A percentile compares a stretch with the other conserved stretches of the same genome.
Evolutionary conservation across 768 basidiomycete species (phyloP).

Genomic region (Kwoniella newhampshirensis): DNA sequence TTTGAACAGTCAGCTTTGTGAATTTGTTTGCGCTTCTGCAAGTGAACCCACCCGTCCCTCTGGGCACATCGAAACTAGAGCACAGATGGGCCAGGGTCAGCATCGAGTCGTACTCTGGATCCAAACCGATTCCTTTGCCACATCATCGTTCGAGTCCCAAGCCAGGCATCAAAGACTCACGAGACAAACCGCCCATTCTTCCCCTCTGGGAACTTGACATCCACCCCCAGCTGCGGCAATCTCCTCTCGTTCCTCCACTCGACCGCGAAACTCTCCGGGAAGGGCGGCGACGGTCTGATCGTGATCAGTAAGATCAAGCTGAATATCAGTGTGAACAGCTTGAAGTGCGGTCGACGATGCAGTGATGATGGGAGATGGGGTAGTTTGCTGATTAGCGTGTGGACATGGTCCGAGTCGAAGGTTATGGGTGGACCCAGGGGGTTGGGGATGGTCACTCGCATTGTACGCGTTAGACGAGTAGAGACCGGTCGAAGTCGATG

Average conservation of each 20-base stretch:
- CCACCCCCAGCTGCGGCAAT: slow-evolving; percentile 22
- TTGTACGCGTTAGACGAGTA: too few relatives aligned
- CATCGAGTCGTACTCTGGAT: too few relatives aligned
- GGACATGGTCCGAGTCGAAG: slow-evolving; percentile 10
- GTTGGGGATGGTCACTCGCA: slow-evolving; percentile 30
- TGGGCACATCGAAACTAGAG: slow-evolving; percentile 49
- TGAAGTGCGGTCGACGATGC: slow-evolving; percentile 15
- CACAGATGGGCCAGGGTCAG: too few relatives aligned
- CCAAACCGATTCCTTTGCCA: too few relatives aligned
- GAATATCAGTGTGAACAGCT: slow-evolving; percentile 19
- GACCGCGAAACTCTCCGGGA: slow-evolving; percentile 41
- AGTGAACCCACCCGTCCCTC: slow-evolving; percentile 37
- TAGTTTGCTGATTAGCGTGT: neutral
- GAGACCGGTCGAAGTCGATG: too few relatives aligned
- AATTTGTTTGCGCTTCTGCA: too few relatives aligned
- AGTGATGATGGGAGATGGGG: slow-evolving; percentile 7
- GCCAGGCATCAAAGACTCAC: too few relatives aligned
- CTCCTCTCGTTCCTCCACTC: slow-evolving; percentile 37
- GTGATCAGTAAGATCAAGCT: slow-evolving; percentile 19
- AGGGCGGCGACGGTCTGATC: slow-evolving; percentile 37
- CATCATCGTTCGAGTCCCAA: too few relatives aligned
- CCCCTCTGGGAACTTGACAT: slow-evolving; percentile 27
- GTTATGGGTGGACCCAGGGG: slow-evolving; percentile 32
- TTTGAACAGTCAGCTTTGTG: neutral
- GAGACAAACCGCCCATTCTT: slow-evolving; percentile 39